Conservation (phyloP, 768 basidiomycete genomes). For the Gelatoporia subvermispora region DNA sequence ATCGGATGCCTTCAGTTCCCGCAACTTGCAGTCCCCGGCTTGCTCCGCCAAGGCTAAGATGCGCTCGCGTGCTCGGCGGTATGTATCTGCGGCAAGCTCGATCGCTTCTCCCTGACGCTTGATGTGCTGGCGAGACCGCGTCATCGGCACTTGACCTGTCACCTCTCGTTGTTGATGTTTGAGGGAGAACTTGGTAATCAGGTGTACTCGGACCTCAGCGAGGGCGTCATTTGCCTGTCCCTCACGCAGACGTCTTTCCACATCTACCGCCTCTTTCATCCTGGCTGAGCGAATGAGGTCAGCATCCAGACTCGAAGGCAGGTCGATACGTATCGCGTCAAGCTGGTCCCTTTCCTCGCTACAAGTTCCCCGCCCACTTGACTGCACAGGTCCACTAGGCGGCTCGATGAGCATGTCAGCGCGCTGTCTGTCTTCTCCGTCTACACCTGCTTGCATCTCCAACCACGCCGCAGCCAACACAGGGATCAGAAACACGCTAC, state of each 20-base stretch:
- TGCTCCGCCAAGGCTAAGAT: not conserved
- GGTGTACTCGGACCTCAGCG: constrained; percentile 2
- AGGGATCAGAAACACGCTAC: too few species aligned
- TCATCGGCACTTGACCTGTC: not conserved
- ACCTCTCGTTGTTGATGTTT: not conserved
- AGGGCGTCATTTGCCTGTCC: constrained; percentile 5
- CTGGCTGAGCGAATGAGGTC: not conserved
- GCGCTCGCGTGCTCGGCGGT: not conserved
- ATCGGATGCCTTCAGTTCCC: not conserved
- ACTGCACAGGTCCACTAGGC: not conserved
- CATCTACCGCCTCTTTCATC: not conserved
- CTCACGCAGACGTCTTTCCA: not conserved
- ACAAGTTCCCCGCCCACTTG: not conserved
- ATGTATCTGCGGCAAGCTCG: not conserved
- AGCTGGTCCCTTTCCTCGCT: not conserved
- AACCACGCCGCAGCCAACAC: too few species aligned
- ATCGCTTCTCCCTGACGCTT: not conserved
- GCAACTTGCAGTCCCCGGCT: not conserved
- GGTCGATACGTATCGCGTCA: not conserved
- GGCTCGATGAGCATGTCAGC: not conserved
- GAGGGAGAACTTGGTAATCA: not conserved
- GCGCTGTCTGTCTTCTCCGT: too few species aligned
- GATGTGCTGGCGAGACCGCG: not conserved
- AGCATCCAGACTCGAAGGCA: not conserved
- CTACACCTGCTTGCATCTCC: too few species aligned